These are phyloP conservation scores for Pythium diclinum DNA, from an alignment of 352 stramenopile species.

Conservation along the genomic window DNA sequence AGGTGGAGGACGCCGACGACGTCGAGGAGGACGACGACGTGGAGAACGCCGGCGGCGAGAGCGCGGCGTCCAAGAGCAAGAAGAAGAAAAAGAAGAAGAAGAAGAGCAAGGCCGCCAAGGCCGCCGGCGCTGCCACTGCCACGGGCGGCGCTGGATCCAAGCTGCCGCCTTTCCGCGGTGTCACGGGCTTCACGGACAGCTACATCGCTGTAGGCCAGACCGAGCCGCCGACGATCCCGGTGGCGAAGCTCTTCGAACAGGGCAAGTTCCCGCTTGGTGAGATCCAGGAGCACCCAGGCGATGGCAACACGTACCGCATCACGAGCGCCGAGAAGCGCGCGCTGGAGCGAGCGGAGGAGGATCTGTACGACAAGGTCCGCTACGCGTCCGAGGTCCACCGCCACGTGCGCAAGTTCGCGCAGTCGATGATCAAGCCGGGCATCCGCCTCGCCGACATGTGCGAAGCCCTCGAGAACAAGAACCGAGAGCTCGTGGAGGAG, in stretches of 20 bases:
- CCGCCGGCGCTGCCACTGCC: conserved; percentile 3
- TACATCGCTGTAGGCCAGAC: conserved; percentile 95
- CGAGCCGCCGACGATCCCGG: conserved; percentile 93
- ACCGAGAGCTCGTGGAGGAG: conserved; percentile 93
- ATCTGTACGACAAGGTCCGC: conserved; percentile 74
- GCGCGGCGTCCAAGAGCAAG: conserved; percentile 21
- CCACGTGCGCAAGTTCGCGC: conserved; percentile 89
- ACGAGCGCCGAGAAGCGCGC: conserved; percentile 84
- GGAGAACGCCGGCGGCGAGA: background rate
- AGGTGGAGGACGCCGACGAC: conserved; percentile 8
- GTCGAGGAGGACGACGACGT: conserved; percentile 20
- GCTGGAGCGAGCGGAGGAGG: conserved; percentile 69
- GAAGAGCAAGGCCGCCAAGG: conserved; percentile 36
- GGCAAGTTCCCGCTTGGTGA: conserved; percentile 90
- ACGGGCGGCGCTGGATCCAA: conserved; percentile 34
- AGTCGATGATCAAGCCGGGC: conserved; percentile 95
- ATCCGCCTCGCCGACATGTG: conserved; percentile 97
- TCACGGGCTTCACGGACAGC: conserved; percentile 91
- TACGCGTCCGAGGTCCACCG: conserved; percentile 95
- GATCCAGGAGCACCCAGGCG: conserved; percentile 90
- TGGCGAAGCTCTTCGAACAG: conserved; percentile 57
- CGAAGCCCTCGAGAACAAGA: conserved; percentile 95
- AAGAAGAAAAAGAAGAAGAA: conserved; percentile 78
- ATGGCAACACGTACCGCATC: conserved; percentile 91
- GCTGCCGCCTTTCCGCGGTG: conserved; percentile 59